A percentile compares a stretch with the other conserved stretches of the same genome.
Conservation (phyloP, 176 grass and related monocot species). For the Oryza glaberrima region DNA sequence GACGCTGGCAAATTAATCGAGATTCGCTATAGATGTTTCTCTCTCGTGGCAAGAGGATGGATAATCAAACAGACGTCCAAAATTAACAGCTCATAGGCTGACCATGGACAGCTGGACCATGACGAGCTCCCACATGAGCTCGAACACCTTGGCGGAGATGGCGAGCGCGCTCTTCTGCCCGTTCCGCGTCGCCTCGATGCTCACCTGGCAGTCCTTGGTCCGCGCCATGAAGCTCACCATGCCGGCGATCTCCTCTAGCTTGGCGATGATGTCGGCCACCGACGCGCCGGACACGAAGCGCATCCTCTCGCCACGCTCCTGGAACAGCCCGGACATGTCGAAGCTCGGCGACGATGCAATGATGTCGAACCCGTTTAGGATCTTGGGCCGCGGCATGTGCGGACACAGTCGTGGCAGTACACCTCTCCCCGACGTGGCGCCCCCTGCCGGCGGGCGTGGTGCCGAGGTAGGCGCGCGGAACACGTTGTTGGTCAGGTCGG, state of each 20-base stretch:
- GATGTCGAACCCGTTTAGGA: constrained; percentile 73
- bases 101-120: constrained; percentile 57
- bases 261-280: constrained; percentile 51
- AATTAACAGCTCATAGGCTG: neutral
- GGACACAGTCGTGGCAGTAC: neutral
- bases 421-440: too few relatives aligned
- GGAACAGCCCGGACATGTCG: constrained; percentile 67
- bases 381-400: constrained; percentile 45
- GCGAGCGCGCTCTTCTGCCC: constrained; percentile 56
- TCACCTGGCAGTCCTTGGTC: constrained; percentile 57
- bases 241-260: constrained; percentile 61
- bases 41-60: neutral
- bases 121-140: constrained; percentile 62
- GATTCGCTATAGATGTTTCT: neutral
- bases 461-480: too few relatives aligned
- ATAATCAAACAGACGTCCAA: neutral
- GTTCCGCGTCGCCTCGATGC: constrained; percentile 46
- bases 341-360: constrained; percentile 64
- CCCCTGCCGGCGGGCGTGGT: too few relatives aligned
- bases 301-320: constrained; percentile 60
- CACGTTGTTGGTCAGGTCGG: too few relatives aligned
- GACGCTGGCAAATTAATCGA: neutral
- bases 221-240: constrained; percentile 53
- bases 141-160: constrained; percentile 53
- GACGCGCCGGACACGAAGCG: constrained; percentile 51